These are phyloP conservation scores for Metschnikowia amazonensis DNA, from an alignment of 805 yeast species.

Conservation along the genomic window DNA sequence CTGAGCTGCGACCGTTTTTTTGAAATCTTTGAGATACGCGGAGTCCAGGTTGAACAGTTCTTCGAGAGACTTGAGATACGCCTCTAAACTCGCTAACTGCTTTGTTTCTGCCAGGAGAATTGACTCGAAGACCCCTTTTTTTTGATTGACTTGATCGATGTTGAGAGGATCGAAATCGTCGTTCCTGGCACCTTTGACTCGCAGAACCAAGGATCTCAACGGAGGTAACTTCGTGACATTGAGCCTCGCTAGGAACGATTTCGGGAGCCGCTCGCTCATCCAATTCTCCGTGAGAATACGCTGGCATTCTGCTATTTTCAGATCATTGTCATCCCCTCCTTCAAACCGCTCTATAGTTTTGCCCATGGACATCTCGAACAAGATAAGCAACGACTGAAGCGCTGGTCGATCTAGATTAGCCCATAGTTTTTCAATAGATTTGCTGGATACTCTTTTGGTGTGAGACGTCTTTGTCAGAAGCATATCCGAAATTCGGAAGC, in stretches of 20 bases:
- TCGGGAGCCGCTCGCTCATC: constrained; percentile 13
- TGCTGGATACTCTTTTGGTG: constrained; percentile 12
- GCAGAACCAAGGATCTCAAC: constrained; percentile 13
- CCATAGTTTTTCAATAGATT: constrained; percentile 18
- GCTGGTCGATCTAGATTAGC: constrained; percentile 10
- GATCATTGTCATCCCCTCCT: constrained; percentile 6
- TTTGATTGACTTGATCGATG: constrained; percentile 14
- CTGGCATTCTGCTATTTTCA: constrained; percentile 16
- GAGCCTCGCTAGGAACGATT: constrained; percentile 17
- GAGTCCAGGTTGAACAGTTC: constrained; percentile 29
- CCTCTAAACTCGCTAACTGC: constrained; percentile 33
- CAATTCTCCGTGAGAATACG: constrained; percentile 16
- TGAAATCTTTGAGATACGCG: constrained; percentile 30
- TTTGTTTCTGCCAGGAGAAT: constrained; percentile 39
- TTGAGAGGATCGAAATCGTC: constrained; percentile 13
- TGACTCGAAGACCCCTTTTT: constrained; percentile 24
- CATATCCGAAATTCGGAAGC: constrained; percentile 1
- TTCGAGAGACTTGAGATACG: constrained; percentile 23
- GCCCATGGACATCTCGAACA: constrained; percentile 11
- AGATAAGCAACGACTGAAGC: constrained; percentile 10
- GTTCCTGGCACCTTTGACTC: constrained; percentile 11
- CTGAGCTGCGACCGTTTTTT: constrained; percentile 11
- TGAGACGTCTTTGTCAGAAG: constrained; percentile 7
- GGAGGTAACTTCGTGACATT: constrained; percentile 18
- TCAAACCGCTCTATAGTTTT: constrained; percentile 14